A percentile compares a stretch with the other conserved stretches of the same genome.
These are phyloP conservation scores for Malassezia restricta DNA, from an alignment of 1,284 basidiomycete species.

Conservation along the genomic window DNA sequence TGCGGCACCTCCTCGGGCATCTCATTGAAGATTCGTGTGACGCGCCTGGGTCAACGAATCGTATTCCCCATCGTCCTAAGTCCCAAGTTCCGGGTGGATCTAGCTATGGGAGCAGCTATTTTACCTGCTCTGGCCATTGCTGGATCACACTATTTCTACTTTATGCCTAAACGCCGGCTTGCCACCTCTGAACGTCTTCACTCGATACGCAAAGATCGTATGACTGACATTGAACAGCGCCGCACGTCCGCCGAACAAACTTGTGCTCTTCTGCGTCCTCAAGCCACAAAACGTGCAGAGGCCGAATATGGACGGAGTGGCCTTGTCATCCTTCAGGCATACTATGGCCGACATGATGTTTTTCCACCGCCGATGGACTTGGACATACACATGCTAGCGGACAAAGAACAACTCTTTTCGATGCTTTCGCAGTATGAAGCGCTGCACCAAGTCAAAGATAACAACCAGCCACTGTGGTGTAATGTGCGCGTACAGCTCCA, in stretches of 20 bases:
- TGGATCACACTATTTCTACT: slow-evolving; percentile 53
- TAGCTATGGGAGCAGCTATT: slow-evolving; percentile 51
- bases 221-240: slow-evolving; percentile 55
- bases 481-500: slow-evolving; percentile 71
- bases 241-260: slow-evolving; percentile 55
- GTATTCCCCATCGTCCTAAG: slow-evolving; percentile 54
- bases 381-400: background rate
- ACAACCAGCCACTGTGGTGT: slow-evolving; percentile 49
- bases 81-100: slow-evolving; percentile 49
- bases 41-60: slow-evolving; percentile 53
- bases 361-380: slow-evolving; percentile 17
- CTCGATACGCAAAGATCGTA: slow-evolving; percentile 54
- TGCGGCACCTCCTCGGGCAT: slow-evolving; percentile 39
- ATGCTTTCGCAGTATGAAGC: background rate
- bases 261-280: slow-evolving; percentile 47
- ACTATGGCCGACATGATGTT: slow-evolving; percentile 48
- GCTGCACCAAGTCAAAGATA: background rate
- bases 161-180: slow-evolving; percentile 53
- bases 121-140: slow-evolving; percentile 53
- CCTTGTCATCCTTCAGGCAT: slow-evolving; percentile 61
- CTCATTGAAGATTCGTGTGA: slow-evolving; percentile 44
- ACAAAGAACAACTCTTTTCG: background rate
- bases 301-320: slow-evolving; percentile 49
- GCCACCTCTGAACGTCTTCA: slow-evolving; percentile 46
- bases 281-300: slow-evolving; percentile 46